These are phyloP conservation scores for Boletus edulis DNA, from an alignment of 768 basidiomycete genomes.

Conservation along the genomic window DNA sequence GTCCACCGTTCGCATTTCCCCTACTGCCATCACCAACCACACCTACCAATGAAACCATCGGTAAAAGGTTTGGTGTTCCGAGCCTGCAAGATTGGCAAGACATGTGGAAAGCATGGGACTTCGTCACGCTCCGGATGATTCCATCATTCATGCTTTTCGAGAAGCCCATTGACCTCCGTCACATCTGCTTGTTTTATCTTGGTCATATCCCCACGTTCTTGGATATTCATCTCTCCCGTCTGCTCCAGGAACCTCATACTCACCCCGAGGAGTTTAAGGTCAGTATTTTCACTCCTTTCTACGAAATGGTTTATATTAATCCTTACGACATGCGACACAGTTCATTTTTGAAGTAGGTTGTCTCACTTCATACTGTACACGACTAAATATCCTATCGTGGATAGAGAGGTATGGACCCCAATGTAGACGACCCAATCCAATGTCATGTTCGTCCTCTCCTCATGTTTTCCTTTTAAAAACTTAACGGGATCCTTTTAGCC, in stretches of 20 bases:
- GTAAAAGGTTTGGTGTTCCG: constrained; percentile 60
- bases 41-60: constrained; percentile 17
- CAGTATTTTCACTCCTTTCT: constrained; percentile 9
- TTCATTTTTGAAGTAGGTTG: constrained; percentile 69
- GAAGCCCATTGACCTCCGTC: constrained; percentile 91
- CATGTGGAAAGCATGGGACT: constrained; percentile 90
- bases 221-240: constrained; percentile 81
- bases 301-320: constrained; percentile 2
- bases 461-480: neutral
- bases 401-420: constrained; percentile 93
- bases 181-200: constrained; percentile 95
- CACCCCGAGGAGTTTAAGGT: constrained; percentile 83
- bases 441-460: constrained; percentile 63
- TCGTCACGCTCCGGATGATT: constrained; percentile 81
- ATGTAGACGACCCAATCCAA: constrained; percentile 83
- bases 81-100: constrained; percentile 73
- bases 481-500: constrained; percentile 44
- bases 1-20: constrained; percentile 78
- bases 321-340: constrained; percentile 38
- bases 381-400: constrained; percentile 10
- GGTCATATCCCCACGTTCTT: constrained; percentile 93
- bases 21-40: constrained; percentile 43
- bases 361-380: neutral
- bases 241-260: constrained; percentile 75
- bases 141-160: constrained; percentile 79